Base-by-base conservation (phyloP, 345 rosid species). In the Capsella bursapastoris region DNA sequence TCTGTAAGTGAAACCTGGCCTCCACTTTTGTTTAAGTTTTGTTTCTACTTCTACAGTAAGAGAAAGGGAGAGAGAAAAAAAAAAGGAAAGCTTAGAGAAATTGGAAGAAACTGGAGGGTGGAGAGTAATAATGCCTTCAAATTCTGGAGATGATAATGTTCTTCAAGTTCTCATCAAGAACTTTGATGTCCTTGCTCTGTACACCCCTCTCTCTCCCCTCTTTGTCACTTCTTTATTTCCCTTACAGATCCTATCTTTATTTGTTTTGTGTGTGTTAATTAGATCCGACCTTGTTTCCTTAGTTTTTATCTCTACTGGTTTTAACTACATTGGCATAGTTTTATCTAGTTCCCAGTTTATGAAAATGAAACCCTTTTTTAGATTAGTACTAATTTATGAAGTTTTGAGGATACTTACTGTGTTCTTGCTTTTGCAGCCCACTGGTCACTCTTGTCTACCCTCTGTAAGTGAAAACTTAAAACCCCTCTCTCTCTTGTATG, bases 131-230 rank as follows among this genome's bases (percentile, higher is more conserved):
- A 77, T 77, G 80, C 80, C 80, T 57, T 77, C 80, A 40, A 88
- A 87, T 78, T 84, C 93, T 68, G 93, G 96, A 53, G 78, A 83
- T 56, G 88, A 87, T 80, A 86, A 70, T 83, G 86, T 92, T 70
- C 81, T 92, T 31, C 89, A 87, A 79, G 88, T 92, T 76, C 57
- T 43, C 48, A 43, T 43, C 48, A 83, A 83, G 76, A 92, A 90
- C 86, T 87, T 89, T 32, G 97, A 92, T 79, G 88, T 92, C 77
- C 88, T 92, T 87, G 93, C 97, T 78, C 91, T 93, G 97, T 91
- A 78, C 16, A 1, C 35, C 47, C 18, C 55, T 29, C 7, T 69
- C 49, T 29, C 35, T 18, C 18, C 18, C 18, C 15, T 37, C n/a
- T 56, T 27, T 22, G 25, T 22, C 25, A 22, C 14, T 47, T 22